Base-by-base conservation (phyloP, 129 eudicot species). In the Logfia minima region DNA sequence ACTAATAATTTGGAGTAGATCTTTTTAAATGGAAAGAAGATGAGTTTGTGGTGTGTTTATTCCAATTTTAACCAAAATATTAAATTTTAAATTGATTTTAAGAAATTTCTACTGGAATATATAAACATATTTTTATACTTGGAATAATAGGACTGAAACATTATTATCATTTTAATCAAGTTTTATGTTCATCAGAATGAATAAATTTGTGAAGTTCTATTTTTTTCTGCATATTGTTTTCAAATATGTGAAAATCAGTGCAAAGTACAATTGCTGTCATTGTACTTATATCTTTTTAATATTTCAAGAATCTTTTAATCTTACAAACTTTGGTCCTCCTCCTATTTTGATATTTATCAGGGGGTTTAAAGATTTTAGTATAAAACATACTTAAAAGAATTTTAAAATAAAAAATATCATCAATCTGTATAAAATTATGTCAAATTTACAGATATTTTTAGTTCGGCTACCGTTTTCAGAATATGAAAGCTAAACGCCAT, bases 11-110 rank as follows among this genome's bases (percentile, higher is more conserved):
- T 5, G 26, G 8, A 31, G n/a, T 80, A 39, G 83, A 73, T 74
- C 83, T 39, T 63, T 73, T 55, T 32, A 61, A 43, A 31, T 71
- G 64, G 55, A 31, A 29, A 78, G 70, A 59, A 58, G 41, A 52
- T 18, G 52, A 66, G 18, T 66, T 22, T 66, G 26, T 66, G 55
- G 23, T 52, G 66, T 76, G 53, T 34, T 69, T 56, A n/a, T n/a
- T 69, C 41, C 32, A 59, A 11, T 51, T 32, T 5, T 18, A 29
- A 39, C 41, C 10, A 78, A 62, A 60, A 51, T 16, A 70, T 17
- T 2, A 41, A 62, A 39, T 6, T 31, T 61, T n/a, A 1, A 45
- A 41, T 62, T 31, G 26, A 26, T 32, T 71, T 31, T 22, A 11
- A 29, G 65, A 41, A 21, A 35, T 16, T 6, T 53, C 1, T 34